Conservation (phyloP, 148 eudicot genomes). For the Dysphania ambrosioides region DNA sequence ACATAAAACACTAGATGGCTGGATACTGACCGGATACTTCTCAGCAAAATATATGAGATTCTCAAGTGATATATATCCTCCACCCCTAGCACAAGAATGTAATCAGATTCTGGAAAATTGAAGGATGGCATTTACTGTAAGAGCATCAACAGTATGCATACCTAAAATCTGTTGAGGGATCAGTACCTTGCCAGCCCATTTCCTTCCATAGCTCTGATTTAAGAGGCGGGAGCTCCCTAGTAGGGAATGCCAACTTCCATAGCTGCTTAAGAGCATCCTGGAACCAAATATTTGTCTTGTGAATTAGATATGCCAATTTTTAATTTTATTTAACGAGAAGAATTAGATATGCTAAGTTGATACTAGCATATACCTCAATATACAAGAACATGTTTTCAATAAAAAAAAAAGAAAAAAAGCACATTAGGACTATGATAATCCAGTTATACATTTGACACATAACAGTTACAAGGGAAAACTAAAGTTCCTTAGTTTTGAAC, state of each 20-base stretch:
- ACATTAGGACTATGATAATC: not conserved
- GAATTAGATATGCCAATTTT: not conserved
- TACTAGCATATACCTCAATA: not conserved
- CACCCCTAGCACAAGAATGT: conserved; percentile 58
- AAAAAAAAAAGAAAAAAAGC: not conserved
- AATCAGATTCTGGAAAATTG: conserved; percentile 18
- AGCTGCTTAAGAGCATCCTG: conserved; percentile 88
- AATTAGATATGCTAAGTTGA: not conserved
- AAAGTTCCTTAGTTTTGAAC: not conserved
- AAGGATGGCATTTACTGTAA: not conserved
- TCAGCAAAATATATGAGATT: conserved; percentile 89
- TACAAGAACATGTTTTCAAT: not conserved
- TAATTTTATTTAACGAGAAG: too few relatives aligned
- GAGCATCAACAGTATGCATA: conserved; percentile 21
- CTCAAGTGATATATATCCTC: conserved; percentile 89
- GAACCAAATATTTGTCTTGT: conserved; percentile 6
- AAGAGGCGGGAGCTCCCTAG: conserved; percentile 73
- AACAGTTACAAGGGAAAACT: not conserved
- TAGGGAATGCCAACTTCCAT: conserved; percentile 86
- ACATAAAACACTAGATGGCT: conserved; percentile 6
- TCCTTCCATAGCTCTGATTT: conserved; percentile 99
- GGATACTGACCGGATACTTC: conserved; percentile 68
- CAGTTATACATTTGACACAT: not conserved
- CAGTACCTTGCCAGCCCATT: conserved; percentile 99
- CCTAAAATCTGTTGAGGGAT: conserved; percentile 99